A percentile compares a stretch with the other conserved stretches of the same genome.
phyloP scores from a whole-genome alignment of 2,329 filamentous ascomycete species.

The Microdochium paspali region DNA sequence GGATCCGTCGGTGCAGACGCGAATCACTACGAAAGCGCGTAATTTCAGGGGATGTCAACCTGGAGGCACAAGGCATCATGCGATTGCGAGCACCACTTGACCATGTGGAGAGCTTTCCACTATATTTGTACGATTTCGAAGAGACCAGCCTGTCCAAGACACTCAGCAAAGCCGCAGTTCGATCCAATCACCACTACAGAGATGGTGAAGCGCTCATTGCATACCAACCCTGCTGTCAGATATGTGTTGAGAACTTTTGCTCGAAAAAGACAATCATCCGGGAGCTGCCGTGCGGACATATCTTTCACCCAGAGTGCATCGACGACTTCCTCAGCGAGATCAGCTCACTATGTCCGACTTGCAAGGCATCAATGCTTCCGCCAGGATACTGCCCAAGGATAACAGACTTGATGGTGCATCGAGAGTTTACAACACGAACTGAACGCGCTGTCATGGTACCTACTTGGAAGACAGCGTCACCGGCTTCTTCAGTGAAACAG shows the following conservation, averaged over 20 bases:
- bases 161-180: slow-evolving; percentile 17
- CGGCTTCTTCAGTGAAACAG: neutral
- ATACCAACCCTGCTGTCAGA: slow-evolving; percentile 77
- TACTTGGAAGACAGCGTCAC: neutral
- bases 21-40: slow-evolving; percentile 60
- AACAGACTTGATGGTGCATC: slow-evolving; percentile 78
- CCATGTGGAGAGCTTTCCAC: slow-evolving; percentile 63
- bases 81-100: slow-evolving; percentile 65
- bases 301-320: slow-evolving; percentile 89
- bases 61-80: slow-evolving; percentile 80
- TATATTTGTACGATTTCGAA: slow-evolving; percentile 65
- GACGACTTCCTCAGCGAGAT: slow-evolving; percentile 71
- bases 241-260: slow-evolving; percentile 77
- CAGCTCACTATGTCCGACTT: slow-evolving; percentile 84
- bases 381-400: slow-evolving; percentile 56
- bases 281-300: slow-evolving; percentile 81
- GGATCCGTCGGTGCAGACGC: slow-evolving; percentile 64
- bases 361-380: slow-evolving; percentile 76
- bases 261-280: slow-evolving; percentile 63
- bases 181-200: slow-evolving; percentile 13
- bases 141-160: slow-evolving; percentile 29
- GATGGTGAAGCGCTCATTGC: slow-evolving; percentile 37
- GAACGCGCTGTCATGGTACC: slow-evolving; percentile 29
- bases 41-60: slow-evolving; percentile 68
- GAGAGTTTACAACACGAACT: slow-evolving; percentile 61